These are phyloP conservation scores for Aureobasidium zeae DNA, from an alignment of 2,329 filamentous ascomycete species.

Conservation along the genomic window DNA sequence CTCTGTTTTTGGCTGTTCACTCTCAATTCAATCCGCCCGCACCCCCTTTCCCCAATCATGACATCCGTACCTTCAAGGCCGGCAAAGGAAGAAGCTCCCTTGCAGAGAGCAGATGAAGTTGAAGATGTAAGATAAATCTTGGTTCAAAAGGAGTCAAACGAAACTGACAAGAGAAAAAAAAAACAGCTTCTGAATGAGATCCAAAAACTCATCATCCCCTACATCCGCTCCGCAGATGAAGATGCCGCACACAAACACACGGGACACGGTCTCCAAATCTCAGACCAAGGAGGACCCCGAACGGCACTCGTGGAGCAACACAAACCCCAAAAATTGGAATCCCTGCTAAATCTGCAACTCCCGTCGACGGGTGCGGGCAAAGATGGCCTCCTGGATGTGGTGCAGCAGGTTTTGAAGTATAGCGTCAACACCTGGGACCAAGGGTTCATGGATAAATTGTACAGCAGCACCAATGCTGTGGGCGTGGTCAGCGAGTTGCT, in stretches of 20 bases:
- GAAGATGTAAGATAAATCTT: conserved; percentile 30
- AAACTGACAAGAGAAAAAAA: too few species aligned
- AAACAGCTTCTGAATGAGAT: conserved; percentile 58
- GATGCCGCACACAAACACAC: conserved; percentile 46
- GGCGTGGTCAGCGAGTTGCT: conserved; percentile 79
- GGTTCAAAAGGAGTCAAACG: too few species aligned
- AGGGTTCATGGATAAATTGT: conserved; percentile 92
- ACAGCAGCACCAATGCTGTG: conserved; percentile 79
- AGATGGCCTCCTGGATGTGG: conserved; percentile 37
- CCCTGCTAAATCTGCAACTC: conserved; percentile 32
- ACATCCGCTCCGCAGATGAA: conserved; percentile 61
- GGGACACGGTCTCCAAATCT: conserved; percentile 51
- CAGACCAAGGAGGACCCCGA: conserved; percentile 47
- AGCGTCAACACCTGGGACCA: conserved; percentile 99
- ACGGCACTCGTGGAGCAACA: conserved; percentile 37
- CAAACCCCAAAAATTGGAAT: conserved; percentile 34
- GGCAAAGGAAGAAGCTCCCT: conserved; percentile 17
- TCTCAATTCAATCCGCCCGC: too few species aligned
- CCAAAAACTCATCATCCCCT: conserved; percentile 58
- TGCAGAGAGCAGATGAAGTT: conserved; percentile 28
- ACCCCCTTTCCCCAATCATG: neutral
- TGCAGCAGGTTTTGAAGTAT: conserved; percentile 65
- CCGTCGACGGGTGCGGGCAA: conserved; percentile 32
- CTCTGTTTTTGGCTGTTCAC: too few species aligned
- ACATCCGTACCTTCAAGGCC: conserved; percentile 18